These are phyloP conservation scores for Zygosaccharomyces sapae DNA, from an alignment of 1,139 yeast species.

Conservation along the genomic window DNA sequence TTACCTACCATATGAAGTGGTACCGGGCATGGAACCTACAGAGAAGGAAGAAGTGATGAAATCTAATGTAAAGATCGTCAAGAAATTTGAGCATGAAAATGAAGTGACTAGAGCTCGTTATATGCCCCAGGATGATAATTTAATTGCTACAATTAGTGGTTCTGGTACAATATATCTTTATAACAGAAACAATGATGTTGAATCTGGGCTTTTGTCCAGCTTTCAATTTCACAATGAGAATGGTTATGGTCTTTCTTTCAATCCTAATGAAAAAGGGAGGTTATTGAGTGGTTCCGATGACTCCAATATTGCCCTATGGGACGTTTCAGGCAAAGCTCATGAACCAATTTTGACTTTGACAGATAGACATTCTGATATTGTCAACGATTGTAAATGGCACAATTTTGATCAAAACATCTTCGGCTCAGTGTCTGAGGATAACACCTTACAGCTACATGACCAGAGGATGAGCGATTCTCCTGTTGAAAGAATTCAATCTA, in stretches of 20 bases:
- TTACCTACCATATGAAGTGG: constrained; percentile 52
- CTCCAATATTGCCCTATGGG: constrained; percentile 55
- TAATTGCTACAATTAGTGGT: constrained; percentile 76
- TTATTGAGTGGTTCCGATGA: constrained; percentile 65
- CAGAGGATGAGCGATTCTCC: constrained; percentile 41
- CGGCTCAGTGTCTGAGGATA: constrained; percentile 73
- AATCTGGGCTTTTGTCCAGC: constrained; percentile 26
- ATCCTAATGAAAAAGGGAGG: constrained; percentile 44
- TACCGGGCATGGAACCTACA: constrained; percentile 25
- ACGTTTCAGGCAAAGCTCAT: constrained; percentile 34
- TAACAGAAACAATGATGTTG: constrained; percentile 40
- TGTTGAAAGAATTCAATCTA: constrained; percentile 38
- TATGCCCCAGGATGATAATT: constrained; percentile 65
- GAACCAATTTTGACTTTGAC: constrained; percentile 35
- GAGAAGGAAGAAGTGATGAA: constrained; percentile 35
- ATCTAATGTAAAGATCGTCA: constrained; percentile 58
- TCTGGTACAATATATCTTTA: constrained; percentile 70
- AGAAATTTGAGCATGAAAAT: constrained; percentile 50
- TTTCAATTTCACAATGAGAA: constrained; percentile 57
- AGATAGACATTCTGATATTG: constrained; percentile 49
- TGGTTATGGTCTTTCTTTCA: constrained; percentile 75
- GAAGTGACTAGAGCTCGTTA: constrained; percentile 82
- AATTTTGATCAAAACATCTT: constrained; percentile 46
- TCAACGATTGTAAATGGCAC: constrained; percentile 76
- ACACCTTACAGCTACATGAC: constrained; percentile 63